Percentiles rank a stretch among this genome's conserved stretches.
These are phyloP conservation scores for Talaromyces ruber DNA, from an alignment of 495 filamentous ascomycete species.

Conservation along the genomic window DNA sequence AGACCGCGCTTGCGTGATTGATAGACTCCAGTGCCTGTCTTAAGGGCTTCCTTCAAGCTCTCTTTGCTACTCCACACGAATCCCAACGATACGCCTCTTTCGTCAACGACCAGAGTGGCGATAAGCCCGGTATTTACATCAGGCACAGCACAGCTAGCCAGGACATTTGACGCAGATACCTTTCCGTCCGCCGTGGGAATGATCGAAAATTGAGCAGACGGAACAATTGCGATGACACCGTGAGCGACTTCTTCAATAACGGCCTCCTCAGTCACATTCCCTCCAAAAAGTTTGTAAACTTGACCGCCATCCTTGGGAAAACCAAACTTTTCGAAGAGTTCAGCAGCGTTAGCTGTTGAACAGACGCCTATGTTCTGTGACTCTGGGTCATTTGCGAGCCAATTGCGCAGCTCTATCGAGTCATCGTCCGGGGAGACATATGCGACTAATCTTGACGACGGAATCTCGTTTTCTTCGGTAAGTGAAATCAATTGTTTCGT, in stretches of 20 bases:
- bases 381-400: slow-evolving; percentile 35
- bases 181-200: slow-evolving; percentile 46
- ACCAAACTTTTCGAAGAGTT: slow-evolving; percentile 24
- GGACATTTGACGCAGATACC: slow-evolving; percentile 58
- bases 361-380: slow-evolving; percentile 45
- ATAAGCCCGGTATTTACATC: slow-evolving; percentile 79
- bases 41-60: slow-evolving; percentile 77
- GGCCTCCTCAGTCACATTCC: slow-evolving; percentile 31
- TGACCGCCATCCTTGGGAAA: slow-evolving; percentile 30
- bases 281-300: slow-evolving; percentile 15
- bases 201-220: slow-evolving; percentile 58
- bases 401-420: slow-evolving; percentile 26
- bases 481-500: slow-evolving; percentile 53
- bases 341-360: slow-evolving; percentile 38
- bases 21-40: slow-evolving; percentile 86
- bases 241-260: slow-evolving; percentile 44
- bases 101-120: slow-evolving; percentile 82
- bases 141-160: slow-evolving; percentile 62
- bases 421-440: slow-evolving; percentile 29
- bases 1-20: slow-evolving; percentile 89
- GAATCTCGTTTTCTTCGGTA: slow-evolving; percentile 42
- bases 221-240: slow-evolving; percentile 70
- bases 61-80: slow-evolving; percentile 90
- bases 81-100: slow-evolving; percentile 75
- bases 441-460: slow-evolving; percentile 49